These are phyloP conservation scores for Rhizophagus prolifer DNA, from an alignment of 192 early-diverging fungal genomes.

Conservation along the genomic window DNA sequence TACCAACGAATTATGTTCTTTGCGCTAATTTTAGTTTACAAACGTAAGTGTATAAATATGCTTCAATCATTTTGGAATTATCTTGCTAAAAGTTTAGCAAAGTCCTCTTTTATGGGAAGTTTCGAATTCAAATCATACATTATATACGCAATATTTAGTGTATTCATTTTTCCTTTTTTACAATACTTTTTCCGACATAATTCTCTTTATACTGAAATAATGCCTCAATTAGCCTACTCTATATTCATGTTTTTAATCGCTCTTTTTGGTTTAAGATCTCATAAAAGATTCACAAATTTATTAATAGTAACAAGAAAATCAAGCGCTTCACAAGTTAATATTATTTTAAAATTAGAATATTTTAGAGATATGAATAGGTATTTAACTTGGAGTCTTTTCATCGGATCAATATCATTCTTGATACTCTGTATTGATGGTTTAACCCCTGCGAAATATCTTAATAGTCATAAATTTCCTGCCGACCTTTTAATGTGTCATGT, in stretches of 20 bases:
- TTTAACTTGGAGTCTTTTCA: slow-evolving; percentile 15
- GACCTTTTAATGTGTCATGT: slow-evolving; percentile 23
- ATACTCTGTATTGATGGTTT: slow-evolving; percentile 20
- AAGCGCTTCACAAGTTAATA: background rate
- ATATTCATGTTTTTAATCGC: slow-evolving; percentile 20
- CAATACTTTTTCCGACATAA: slow-evolving; percentile 35
- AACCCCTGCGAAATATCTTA: background rate
- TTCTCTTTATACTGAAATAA: slow-evolving; percentile 34
- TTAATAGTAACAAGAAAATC: background rate
- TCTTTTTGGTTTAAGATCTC: slow-evolving; percentile 13
- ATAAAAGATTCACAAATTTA: slow-evolving; percentile 22
- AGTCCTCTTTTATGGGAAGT: slow-evolving; percentile 44
- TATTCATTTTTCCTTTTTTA: slow-evolving; percentile 39
- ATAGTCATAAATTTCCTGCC: background rate
- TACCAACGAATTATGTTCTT: slow-evolving; percentile 36
- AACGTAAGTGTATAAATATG: slow-evolving; percentile 43
- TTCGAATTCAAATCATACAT: slow-evolving; percentile 46
- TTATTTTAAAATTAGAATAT: slow-evolving; percentile 22
- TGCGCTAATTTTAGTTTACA: slow-evolving; percentile 43
- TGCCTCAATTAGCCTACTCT: slow-evolving; percentile 45
- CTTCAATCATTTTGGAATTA: slow-evolving; percentile 50
- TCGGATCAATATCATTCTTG: slow-evolving; percentile 1
- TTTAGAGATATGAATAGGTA: slow-evolving; percentile 29
- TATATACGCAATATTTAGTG: slow-evolving; percentile 36
- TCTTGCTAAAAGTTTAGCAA: slow-evolving; percentile 41